phyloP scores from a whole-genome alignment of 2,329 filamentous ascomycete genomes.

The Aureobasidium subglaciale region DNA sequence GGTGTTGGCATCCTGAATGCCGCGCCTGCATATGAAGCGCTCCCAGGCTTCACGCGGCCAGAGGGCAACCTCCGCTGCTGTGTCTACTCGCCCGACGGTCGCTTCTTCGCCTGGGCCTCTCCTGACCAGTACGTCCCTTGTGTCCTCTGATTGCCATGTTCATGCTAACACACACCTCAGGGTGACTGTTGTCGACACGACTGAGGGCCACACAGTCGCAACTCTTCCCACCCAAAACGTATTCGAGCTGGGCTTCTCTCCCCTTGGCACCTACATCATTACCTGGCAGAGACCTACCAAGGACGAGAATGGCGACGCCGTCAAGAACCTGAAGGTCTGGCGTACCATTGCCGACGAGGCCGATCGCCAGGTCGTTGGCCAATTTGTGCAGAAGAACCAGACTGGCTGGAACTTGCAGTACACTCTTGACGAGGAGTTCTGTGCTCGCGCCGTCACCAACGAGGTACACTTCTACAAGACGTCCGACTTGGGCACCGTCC shows the following conservation, averaged over 20 bases:
- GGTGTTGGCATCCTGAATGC: slow-evolving; percentile 90
- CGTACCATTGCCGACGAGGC: slow-evolving; percentile 64
- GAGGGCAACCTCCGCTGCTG: slow-evolving; percentile 93
- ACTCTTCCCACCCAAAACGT: slow-evolving; percentile 74
- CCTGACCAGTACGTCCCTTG: slow-evolving; percentile 55
- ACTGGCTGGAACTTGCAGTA: slow-evolving; percentile 97
- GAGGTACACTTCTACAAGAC: slow-evolving; percentile 97
- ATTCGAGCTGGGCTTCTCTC: slow-evolving; percentile 92
- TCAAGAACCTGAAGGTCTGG: slow-evolving; percentile 98
- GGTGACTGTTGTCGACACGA: slow-evolving; percentile 78
- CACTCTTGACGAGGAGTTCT: slow-evolving; percentile 86
- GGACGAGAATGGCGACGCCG: slow-evolving; percentile 86
- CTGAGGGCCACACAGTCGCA: slow-evolving; percentile 65
- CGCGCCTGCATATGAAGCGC: slow-evolving; percentile 75
- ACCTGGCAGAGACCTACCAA: slow-evolving; percentile 94
- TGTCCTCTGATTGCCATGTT: neutral
- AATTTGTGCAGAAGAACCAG: slow-evolving; percentile 93
- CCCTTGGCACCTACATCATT: slow-evolving; percentile 83
- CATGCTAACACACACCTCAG: slow-evolving; percentile 33
- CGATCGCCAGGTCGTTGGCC: slow-evolving; percentile 66
- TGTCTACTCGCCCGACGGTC: slow-evolving; percentile 90
- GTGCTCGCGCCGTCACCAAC: slow-evolving; percentile 88
- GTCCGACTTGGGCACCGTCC: slow-evolving; percentile 74
- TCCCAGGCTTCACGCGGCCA: slow-evolving; percentile 71
- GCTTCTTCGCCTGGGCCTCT: slow-evolving; percentile 92